Percentiles rank a stretch among this genome's conserved stretches.
phyloP scores from a whole-genome alignment of 192 early-diverging fungal species.

The Backusella psychrophila region DNA sequence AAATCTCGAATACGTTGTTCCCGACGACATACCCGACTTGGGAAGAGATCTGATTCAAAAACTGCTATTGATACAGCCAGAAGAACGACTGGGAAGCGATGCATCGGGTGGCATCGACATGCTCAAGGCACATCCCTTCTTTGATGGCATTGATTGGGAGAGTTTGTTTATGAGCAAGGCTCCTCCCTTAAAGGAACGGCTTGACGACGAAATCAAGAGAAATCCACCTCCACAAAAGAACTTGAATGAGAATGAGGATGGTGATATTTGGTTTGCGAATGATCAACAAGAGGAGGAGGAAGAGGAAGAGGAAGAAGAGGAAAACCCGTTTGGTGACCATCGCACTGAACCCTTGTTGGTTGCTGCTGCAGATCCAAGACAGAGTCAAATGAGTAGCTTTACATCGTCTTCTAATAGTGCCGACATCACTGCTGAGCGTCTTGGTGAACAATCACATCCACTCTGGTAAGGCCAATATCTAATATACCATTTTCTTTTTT shows the following conservation, averaged over 20 bases:
- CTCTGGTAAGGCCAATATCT: slow-evolving; percentile 14
- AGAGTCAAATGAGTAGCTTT: background rate
- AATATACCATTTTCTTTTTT: background rate
- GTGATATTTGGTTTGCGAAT: slow-evolving; percentile 5
- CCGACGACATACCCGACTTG: slow-evolving; percentile 63
- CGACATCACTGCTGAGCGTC: slow-evolving; percentile 1
- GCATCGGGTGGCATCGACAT: slow-evolving; percentile 50
- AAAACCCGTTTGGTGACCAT: slow-evolving; percentile 6
- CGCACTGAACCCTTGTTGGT: background rate
- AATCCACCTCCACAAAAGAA: slow-evolving; percentile 9
- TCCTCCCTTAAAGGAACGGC: slow-evolving; percentile 8
- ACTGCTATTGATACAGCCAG: slow-evolving; percentile 67
- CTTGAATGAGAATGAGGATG: slow-evolving; percentile 16
- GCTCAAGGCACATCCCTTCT: slow-evolving; percentile 80
- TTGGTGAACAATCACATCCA: slow-evolving; percentile 11
- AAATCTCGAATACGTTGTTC: slow-evolving; percentile 84
- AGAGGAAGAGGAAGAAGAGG: no score
- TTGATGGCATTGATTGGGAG: slow-evolving; percentile 77
- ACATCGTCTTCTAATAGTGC: background rate
- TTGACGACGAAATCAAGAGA: slow-evolving; percentile 15
- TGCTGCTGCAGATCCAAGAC: background rate
- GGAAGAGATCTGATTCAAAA: slow-evolving; percentile 77
- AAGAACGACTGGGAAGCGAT: slow-evolving; percentile 59
- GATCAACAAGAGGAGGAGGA: background rate
- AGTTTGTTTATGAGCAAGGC: slow-evolving; percentile 51